Conservation (phyloP, 2,329 filamentous ascomycete species). For the Neocucurbitaria cava region DNA sequence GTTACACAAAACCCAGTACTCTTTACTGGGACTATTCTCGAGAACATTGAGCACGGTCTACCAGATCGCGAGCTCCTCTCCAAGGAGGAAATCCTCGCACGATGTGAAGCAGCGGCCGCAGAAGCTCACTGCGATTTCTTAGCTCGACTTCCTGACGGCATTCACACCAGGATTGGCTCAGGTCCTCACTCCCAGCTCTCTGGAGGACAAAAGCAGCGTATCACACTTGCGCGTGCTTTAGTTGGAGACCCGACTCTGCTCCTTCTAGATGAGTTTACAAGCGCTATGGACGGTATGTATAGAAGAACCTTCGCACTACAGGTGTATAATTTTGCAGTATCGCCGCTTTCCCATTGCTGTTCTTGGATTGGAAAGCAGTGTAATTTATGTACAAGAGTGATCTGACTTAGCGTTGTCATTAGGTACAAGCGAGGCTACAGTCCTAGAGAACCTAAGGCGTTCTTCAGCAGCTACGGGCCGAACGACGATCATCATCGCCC, state of each 20-base stretch:
- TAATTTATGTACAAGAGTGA: not conserved
- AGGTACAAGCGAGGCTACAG: conserved; percentile 39
- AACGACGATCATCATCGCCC: conserved; percentile 48
- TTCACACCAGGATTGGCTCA: conserved; percentile 42
- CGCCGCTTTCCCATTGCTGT: not conserved
- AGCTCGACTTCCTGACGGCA: conserved; percentile 42
- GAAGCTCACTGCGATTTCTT: conserved; percentile 61
- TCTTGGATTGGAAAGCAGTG: not conserved
- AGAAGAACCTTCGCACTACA: not conserved
- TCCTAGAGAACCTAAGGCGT: conserved; percentile 40
- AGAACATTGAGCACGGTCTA: conserved; percentile 46
- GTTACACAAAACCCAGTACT: conserved; percentile 44
- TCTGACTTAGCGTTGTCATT: not conserved
- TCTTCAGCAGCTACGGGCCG: conserved; percentile 35
- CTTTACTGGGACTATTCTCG: conserved; percentile 45
- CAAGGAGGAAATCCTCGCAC: conserved; percentile 51
- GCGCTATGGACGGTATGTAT: conserved; percentile 34
- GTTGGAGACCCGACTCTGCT: conserved; percentile 42
- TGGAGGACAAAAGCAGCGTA: conserved; percentile 49
- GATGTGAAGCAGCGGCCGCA: conserved; percentile 58
- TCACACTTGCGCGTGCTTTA: conserved; percentile 46
- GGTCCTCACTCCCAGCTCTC: conserved; percentile 44
- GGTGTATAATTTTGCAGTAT: conserved; percentile 60
- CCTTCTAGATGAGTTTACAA: conserved; percentile 48
- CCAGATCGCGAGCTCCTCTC: conserved; percentile 22